These are phyloP conservation scores for Fusarium bactridioides DNA, from an alignment of 2,329 filamentous ascomycete species.

Conservation along the genomic window DNA sequence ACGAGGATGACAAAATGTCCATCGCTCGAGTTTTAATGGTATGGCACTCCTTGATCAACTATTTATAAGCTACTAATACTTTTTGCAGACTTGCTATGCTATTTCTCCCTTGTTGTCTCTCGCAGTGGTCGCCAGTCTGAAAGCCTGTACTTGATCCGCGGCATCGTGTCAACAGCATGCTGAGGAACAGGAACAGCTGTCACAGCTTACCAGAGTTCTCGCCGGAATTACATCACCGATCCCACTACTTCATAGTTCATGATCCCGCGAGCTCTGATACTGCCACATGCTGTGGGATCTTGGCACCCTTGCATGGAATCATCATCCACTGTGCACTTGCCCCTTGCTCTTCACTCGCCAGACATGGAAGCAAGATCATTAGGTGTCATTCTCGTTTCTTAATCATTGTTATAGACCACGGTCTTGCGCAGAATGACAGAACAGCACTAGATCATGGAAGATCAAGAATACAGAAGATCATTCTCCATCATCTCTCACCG, in stretches of 20 bases:
- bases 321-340: background rate
- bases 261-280: no score
- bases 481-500: background rate
- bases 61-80: background rate
- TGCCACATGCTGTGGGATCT: no score
- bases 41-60: fast-evolving
- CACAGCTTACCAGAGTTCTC: no score
- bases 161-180: background rate
- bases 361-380: background rate
- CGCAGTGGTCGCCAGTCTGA: conserved; percentile 22
- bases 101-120: conserved; percentile 20
- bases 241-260: no score
- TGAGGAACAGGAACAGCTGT: background rate
- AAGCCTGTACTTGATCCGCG: conserved; percentile 3
- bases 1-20: conserved; percentile 29
- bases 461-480: background rate
- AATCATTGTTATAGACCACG: no score
- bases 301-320: background rate
- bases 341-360: no score
- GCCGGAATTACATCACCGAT: background rate
- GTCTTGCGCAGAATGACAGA: no score
- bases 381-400: no score
- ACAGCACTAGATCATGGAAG: background rate
- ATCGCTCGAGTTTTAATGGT: conserved; percentile 25
- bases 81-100: conserved; percentile 13